phyloP scores from a whole-genome alignment of 2,329 filamentous ascomycete species.

The Alternaria ventricosa region DNA sequence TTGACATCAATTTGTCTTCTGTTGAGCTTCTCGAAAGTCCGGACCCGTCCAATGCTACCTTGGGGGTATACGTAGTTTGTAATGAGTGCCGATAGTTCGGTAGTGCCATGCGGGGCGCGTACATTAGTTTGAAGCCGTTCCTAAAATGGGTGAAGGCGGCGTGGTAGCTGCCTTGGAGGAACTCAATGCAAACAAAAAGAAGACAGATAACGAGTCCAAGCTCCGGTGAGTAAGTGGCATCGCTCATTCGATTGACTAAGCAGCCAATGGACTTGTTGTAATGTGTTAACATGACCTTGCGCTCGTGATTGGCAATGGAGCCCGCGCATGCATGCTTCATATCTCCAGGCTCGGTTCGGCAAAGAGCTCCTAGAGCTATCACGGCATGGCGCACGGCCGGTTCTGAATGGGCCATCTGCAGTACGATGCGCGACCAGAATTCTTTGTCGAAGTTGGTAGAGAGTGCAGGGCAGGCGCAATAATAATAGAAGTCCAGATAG shows the following conservation, averaged over 20 bases:
- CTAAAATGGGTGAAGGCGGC: conserved; percentile 52
- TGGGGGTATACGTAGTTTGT: background rate
- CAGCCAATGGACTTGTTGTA: conserved; percentile 52
- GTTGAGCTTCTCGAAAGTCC: conserved; percentile 7
- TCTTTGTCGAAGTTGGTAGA: conserved; percentile 40
- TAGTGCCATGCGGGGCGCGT: background rate
- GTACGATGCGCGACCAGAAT: conserved; percentile 52
- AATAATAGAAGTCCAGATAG: conserved; percentile 52
- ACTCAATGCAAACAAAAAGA: conserved; percentile 54
- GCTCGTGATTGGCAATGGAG: conserved; percentile 9
- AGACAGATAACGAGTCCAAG: conserved; percentile 53
- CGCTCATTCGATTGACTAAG: conserved; percentile 42
- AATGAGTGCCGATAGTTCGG: background rate
- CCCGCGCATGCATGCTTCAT: conserved; percentile 26
- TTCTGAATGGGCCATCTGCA: conserved; percentile 52
- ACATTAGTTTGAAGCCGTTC: conserved; percentile 46
- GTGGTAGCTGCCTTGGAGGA: conserved; percentile 51
- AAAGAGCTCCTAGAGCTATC: conserved; percentile 51
- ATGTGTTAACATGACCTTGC: conserved; percentile 45
- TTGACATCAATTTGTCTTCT: conserved; percentile 23
- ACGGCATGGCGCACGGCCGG: conserved; percentile 53
- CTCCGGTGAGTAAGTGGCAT: conserved; percentile 40
- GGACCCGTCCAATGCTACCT: background rate
- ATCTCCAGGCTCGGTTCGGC: conserved; percentile 27
- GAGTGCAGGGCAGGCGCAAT: conserved; percentile 46